Percentiles rank a stretch among this genome's conserved stretches.
Evolutionary conservation across 805 yeast species (phyloP).

Genomic region (Saturnispora saitoi): DNA sequence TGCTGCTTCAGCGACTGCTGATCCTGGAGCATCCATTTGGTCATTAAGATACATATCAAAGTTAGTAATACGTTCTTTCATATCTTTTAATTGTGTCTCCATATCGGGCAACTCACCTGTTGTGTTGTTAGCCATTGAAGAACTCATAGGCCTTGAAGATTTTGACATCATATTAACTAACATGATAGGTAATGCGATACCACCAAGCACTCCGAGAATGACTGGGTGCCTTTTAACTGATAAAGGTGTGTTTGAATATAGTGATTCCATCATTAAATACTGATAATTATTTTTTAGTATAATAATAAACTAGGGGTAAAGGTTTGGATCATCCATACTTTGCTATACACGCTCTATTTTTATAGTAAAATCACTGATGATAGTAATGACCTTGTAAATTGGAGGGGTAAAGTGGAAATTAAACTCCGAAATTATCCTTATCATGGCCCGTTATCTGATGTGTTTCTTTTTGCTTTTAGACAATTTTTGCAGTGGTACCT

Average conservation of each 20-base stretch:
- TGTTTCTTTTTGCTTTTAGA: neutral
- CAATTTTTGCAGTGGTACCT: slow-evolving; percentile 1
- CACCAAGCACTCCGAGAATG: slow-evolving; percentile 15
- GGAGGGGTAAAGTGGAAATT: neutral
- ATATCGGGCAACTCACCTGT: slow-evolving; percentile 12
- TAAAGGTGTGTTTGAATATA: slow-evolving; percentile 9
- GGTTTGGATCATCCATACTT: too few species aligned
- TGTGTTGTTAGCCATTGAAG: neutral
- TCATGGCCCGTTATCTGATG: neutral
- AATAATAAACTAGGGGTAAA: too few species aligned
- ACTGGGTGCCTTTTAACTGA: slow-evolving; percentile 13
- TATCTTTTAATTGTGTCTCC: slow-evolving; percentile 4
- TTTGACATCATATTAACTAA: slow-evolving; percentile 11
- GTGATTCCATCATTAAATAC: slow-evolving; percentile 3
- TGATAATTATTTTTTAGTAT: neutral
- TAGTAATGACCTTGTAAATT: neutral
- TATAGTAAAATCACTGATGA: neutral
- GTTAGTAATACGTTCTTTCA: slow-evolving; percentile 14
- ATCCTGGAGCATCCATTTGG: slow-evolving; percentile 12
- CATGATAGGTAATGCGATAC: slow-evolving; percentile 14
- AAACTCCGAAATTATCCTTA: too few species aligned
- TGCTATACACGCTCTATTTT: neutral
- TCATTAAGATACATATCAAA: slow-evolving; percentile 12
- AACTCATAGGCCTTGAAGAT: slow-evolving; percentile 1
- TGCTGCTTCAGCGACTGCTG: slow-evolving; percentile 7